Base-by-base conservation (phyloP, 352 stramenopile species). In the Globisporangium orthogonon region DNA sequence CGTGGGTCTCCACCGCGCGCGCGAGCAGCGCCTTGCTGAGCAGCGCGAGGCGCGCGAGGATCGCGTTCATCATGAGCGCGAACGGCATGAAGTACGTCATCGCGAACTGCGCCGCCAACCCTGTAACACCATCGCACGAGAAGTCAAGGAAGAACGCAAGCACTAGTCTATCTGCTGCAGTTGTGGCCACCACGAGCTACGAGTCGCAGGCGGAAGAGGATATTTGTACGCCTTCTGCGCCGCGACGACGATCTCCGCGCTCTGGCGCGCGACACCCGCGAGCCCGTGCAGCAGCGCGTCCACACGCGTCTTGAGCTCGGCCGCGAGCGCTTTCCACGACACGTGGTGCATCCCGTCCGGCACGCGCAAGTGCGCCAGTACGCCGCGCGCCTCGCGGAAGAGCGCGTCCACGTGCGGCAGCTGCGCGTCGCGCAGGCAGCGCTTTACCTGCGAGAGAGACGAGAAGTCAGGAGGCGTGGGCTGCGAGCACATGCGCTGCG, bases 21-120 rank as follows among this genome's bases (percentile, higher is more conserved):
- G 87, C 65, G 17, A 94, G 67, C 2, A 91, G 54, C 28, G 73
- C 73, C 55, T 89, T 85, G 41, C 83, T 70, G 10, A 92, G 65
- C 29, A 87, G 56, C 3, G 57, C 71, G 5, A 94, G 41, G n/a
- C 85, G 74, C 7, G 62, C 75, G 11, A 94, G 67, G 29, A 91
- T 78, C 53, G 76, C 86, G 63, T 91, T 92, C 63, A 87, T 89
- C 43, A 75, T 78, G 18, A 94, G 66, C 18, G 71, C 71, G 51
- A 94, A 91, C 40, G 83, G 83, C 78, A 94, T 91, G 56, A 94
- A 94, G 66, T 91, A 94, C 37, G 80, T 94, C 85, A 90, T 87
- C 11, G 70, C 67, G 40, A 92, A 94, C 58, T 94, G 82, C 52
- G 73, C 70, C 43, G 67, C 71, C 28, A 94, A 70, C 39, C 63